Evolutionary conservation across 495 filamentous ascomycete genomes (phyloP), one percentile per base, ranked within the genome.

Genomic region (Penicillium roqueforti): DNA sequence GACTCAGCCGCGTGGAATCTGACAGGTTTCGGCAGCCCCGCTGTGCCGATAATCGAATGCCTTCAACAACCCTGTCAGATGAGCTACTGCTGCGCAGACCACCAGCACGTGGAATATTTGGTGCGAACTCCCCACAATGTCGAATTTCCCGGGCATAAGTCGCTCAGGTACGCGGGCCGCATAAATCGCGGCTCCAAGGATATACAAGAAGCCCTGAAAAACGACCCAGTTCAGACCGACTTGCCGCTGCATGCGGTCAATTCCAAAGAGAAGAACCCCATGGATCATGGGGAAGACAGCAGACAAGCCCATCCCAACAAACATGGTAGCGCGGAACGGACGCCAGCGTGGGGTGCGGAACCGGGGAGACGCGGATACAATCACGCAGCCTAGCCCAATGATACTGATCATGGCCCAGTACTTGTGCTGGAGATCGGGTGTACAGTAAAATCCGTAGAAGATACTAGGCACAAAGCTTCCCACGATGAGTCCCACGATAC

Each of bases 261-360:
- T 45, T 9, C 86, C 86, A 61, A 87, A 88, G 11, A 87, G 62
- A 18, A 57, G 50, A 31, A 93, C 42, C 13, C 87, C 90, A 64
- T 96, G 90, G 42, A 89, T 39, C 18, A 89, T 82, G 1, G 93
- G 93, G 47, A 96, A 76, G 18, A 92, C 73, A 6, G 88, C 91
- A 10, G 89, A 96, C 39, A 91, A 72, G 9, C 93, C 93, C 73
- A 97, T 87, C 23, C 80, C 81, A 37, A 96, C 85, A 68, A 97
- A 98, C 90, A 97, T 95, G 50, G 79, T 74, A 9, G 95, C 91
- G 37, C 93, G 84, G 67, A 95, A 91, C 13, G 89, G 89, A 13
- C 92, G 78, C 83, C 85, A 93, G 19, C 72, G 74, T 5, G 93
- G 87, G 0, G 89, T 88, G 32, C 93, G 82, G 70, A 97, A 96